Evolutionary conservation across 257 asterid genomes (phyloP), one percentile per base, ranked within the genome.

Genomic region (Gardenia jasminoides): DNA sequence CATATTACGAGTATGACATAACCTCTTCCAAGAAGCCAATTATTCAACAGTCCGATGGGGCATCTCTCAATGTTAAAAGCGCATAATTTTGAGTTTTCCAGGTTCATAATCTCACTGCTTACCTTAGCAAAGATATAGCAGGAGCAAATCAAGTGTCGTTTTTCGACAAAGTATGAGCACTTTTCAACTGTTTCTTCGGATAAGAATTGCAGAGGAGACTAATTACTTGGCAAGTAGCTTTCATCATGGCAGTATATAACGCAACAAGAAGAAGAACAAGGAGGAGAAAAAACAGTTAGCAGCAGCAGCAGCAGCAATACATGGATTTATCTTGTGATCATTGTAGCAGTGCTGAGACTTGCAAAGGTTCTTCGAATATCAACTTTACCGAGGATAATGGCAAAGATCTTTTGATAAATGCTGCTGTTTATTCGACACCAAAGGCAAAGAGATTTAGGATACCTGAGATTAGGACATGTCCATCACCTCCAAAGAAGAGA

Each of bases 401-500:
- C 26, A 24, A 61, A 24, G 33, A 8, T 26, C 2, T 10, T 7
- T 8, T 1, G 31, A 62, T 65, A 30, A 46, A 33, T 80, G 67
- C 44, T 44, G 58, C 72, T 67, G 79, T 24, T 2, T 85, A 87
- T 70, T 80, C 82, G 15, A 90, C 97, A 0, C 94, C 94, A 0
- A 91, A 81, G 66, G 92, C 86, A 22, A 87, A 88, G 83, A 85
- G 83, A 70, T 91, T 66, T 54, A 79, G 54, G 77, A 87, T 89
- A 65, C 67, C 86, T 10, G 81, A 86, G 68, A 69, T 74, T 71
- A 64, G 75, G n/a, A 58, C 74, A 1, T 91, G 94, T 64, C 96
- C 93, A 1, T 85, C 92, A 0, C 85, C 92, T 62, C 94, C 94
- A 4, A 91, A 81, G 85, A 91, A 88, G 86, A 87, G 87, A 81